Base-by-base conservation (phyloP, 2,329 filamentous ascomycete species). In the Pseudomassariella vexata region DNA sequence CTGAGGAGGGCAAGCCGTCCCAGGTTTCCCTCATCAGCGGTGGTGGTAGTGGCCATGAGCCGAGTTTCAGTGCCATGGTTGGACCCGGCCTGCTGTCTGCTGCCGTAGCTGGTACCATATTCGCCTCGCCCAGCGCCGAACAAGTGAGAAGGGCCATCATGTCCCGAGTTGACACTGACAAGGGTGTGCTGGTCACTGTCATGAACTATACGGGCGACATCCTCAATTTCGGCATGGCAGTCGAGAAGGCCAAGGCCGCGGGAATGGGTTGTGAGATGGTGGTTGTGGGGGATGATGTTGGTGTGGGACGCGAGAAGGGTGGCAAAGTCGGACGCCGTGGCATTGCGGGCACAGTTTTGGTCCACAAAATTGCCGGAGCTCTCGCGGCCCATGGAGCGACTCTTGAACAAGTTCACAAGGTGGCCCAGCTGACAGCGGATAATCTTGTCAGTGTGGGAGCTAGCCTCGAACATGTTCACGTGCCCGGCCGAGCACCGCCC, bases 131-230 rank as follows among this genome's bases (percentile, higher is more conserved):
- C 0, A 80, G 75, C 5, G 82, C 86, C 0, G 81, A 92, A 60
- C 89, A 95, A 63, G 79, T 95, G 34, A 76, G 85, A 34, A 69
- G 75, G 44, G 86, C 80, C 37, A 82, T 94, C 32, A 74, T 81
- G 50, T 73, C 78, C 24, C 71, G 85, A 14, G 83, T 94, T 3
- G 77, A 85, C 39, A 71, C 73, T 4, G 68, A 73, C 26, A 73
- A 76, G 40, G 90, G 89, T 16, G 83, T 95, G 2, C 58, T 95
- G 24, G 83, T 95, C n/a, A 81, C 89, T 5, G 85, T 94, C 19
- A 95, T 94, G 85, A 95, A 95, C 58, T 94, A 94, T 59, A 94
- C 87, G 2, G 85, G 85, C 22, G 85, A 89, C 55, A 76, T 95
- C 33, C 71, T 95, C 45, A 94, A 95, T 62, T 95, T 95, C 53